These are phyloP conservation scores for Cyclotella choctawhatcheeana DNA, from an alignment of 108 stramenopile genomes.

Conservation along the genomic window DNA sequence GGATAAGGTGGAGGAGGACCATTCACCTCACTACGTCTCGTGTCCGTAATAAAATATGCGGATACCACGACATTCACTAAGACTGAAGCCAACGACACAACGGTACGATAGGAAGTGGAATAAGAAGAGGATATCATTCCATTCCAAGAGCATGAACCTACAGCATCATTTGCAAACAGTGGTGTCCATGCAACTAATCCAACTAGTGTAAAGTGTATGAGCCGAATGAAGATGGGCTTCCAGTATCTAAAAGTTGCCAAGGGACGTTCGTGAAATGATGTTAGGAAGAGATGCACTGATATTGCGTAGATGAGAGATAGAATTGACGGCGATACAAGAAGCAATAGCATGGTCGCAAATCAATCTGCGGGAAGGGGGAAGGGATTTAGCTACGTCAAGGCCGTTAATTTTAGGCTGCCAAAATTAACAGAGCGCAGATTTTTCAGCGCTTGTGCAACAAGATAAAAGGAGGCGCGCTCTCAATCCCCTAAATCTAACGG, in stretches of 20 bases:
- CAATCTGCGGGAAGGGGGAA: not conserved
- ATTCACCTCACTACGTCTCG: conserved; percentile 33
- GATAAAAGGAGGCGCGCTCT: too few species aligned
- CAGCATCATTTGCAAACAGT: not conserved
- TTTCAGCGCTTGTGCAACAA: too few species aligned
- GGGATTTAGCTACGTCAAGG: too few species aligned
- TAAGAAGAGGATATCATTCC: not conserved
- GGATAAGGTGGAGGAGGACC: conserved; percentile 27
- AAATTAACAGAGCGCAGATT: too few species aligned
- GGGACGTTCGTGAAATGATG: conserved; percentile 34
- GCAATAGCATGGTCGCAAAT: not conserved
- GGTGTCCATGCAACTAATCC: not conserved
- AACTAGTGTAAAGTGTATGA: not conserved
- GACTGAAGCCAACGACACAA: not conserved
- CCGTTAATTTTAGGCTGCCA: too few species aligned
- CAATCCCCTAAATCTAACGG: too few species aligned
- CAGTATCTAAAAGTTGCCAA: conserved; percentile 1
- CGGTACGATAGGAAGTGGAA: not conserved
- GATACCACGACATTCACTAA: not conserved
- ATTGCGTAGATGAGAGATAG: conserved; percentile 23
- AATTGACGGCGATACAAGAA: not conserved
- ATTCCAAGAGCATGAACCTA: not conserved
- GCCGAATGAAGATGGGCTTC: conserved; percentile 23
- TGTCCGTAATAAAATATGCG: conserved; percentile 10
- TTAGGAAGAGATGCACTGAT: conserved; percentile 32